These are phyloP conservation scores for Pythium coloratum DNA, from an alignment of 352 stramenopile genomes.

Conservation along the genomic window DNA sequence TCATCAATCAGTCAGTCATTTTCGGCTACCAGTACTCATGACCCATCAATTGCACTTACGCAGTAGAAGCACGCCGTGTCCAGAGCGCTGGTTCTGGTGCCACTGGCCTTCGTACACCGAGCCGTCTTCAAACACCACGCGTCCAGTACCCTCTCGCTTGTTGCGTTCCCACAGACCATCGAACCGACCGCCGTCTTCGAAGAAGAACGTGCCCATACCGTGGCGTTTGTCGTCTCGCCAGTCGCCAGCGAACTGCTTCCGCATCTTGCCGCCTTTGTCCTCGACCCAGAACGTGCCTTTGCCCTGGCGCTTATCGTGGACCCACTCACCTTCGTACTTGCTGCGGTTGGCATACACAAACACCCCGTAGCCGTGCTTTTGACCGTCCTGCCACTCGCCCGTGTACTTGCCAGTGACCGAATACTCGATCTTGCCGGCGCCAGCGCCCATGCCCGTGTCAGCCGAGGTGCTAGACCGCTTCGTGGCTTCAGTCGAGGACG, in stretches of 20 bases:
- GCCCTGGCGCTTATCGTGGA: constrained; percentile 78
- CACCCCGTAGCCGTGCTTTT: constrained; percentile 91
- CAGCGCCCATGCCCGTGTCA: constrained; percentile 33
- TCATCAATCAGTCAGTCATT: constrained; percentile 9
- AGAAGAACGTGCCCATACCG: constrained; percentile 81
- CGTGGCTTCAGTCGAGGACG: constrained; percentile 22
- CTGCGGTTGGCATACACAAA: constrained; percentile 90
- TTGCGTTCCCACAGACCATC: constrained; percentile 80
- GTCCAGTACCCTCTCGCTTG: constrained; percentile 71
- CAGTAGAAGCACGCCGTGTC: constrained; percentile 62
- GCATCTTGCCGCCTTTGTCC: constrained; percentile 46
- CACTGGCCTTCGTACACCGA: constrained; percentile 90
- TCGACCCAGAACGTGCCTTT: constrained; percentile 81
- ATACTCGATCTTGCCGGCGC: constrained; percentile 47
- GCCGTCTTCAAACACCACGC: constrained; percentile 81
- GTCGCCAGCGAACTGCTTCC: constrained; percentile 86
- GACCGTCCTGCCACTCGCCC: constrained; percentile 91
- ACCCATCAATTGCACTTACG: constrained; percentile 32
- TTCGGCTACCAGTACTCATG: not conserved
- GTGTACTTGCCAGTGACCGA: constrained; percentile 87
- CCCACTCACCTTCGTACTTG: constrained; percentile 90
- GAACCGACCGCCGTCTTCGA: constrained; percentile 80
- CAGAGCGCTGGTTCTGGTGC: constrained; percentile 69
- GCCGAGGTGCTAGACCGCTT: constrained; percentile 18
- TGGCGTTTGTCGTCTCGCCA: constrained; percentile 74